phyloP scores from a whole-genome alignment of 2,329 filamentous ascomycete species.

The Pseudodiploospora longispora region DNA sequence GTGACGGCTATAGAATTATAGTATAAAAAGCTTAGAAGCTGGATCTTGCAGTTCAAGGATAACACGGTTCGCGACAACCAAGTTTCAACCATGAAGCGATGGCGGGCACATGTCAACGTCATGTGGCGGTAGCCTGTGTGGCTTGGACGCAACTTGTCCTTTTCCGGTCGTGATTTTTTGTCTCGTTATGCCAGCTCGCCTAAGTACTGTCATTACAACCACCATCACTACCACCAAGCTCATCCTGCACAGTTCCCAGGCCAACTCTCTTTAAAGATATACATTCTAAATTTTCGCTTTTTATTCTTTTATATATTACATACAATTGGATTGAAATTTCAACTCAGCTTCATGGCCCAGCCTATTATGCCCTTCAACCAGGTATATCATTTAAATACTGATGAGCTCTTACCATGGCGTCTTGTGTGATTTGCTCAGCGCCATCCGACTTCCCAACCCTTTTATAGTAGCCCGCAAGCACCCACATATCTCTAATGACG shows the following conservation, averaged over 20 bases:
- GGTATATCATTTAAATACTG: slow-evolving; percentile 18
- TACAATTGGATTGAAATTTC: too few relatives aligned
- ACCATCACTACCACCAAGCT: too few relatives aligned
- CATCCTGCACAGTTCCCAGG: too few relatives aligned
- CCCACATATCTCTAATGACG: slow-evolving; percentile 31
- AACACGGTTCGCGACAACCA: background rate
- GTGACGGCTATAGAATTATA: background rate
- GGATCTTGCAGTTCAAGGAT: slow-evolving; percentile 1
- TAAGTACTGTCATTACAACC: too few relatives aligned
- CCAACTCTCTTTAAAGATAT: too few relatives aligned
- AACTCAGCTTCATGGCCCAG: too few relatives aligned
- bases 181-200: too few relatives aligned
- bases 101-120: slow-evolving; percentile 26
- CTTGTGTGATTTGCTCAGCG: slow-evolving; percentile 20
- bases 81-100: background rate
- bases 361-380: slow-evolving; percentile 6
- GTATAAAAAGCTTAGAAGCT: background rate
- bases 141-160: slow-evolving; percentile 9
- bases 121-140: slow-evolving; percentile 31
- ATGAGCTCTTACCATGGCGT: slow-evolving; percentile 25
- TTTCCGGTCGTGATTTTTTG: too few relatives aligned
- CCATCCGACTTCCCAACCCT: slow-evolving; percentile 20
- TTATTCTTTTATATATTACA: too few relatives aligned
- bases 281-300: too few relatives aligned
- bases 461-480: slow-evolving; percentile 26